phyloP scores from a whole-genome alignment of 805 yeast species.

The Candida coquimbonensis region DNA sequence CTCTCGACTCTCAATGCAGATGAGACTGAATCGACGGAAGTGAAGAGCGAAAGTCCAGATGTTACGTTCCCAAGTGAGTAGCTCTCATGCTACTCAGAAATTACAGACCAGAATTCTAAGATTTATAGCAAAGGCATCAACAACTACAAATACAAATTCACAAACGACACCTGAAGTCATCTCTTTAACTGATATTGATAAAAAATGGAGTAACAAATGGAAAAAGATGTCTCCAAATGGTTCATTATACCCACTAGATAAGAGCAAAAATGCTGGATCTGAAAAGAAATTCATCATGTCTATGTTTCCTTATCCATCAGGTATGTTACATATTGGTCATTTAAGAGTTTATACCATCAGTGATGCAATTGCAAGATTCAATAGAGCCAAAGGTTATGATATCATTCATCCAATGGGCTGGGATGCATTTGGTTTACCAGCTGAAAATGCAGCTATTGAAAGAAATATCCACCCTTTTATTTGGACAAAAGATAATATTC shows the following conservation, averaged over 20 bases:
- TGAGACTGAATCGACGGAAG: no score
- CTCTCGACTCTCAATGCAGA: no score
- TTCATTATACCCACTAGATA: constrained; percentile 31
- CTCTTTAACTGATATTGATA: constrained; percentile 25
- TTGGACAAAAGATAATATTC: constrained; percentile 83
- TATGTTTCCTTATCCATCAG: constrained; percentile 97
- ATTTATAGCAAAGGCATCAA: not conserved
- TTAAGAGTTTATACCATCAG: constrained; percentile 86
- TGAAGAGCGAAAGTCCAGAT: no score
- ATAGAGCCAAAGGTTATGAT: constrained; percentile 64
- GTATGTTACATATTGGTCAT: constrained; percentile 89
- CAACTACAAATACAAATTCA: not conserved
- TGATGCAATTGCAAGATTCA: constrained; percentile 74
- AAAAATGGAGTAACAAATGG: constrained; percentile 52
- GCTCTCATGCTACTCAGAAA: no score
- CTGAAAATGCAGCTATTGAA: constrained; percentile 96
- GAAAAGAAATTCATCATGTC: constrained; percentile 58
- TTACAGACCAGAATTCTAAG: not conserved
- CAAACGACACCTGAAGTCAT: not conserved
- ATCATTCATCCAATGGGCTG: constrained; percentile 98
- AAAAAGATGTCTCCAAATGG: constrained; percentile 26
- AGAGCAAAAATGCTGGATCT: constrained; percentile 10
- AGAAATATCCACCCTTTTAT: constrained; percentile 66
- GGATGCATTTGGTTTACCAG: constrained; percentile 98
- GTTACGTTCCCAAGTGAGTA: no score